These are phyloP conservation scores for Globisporangium sylvaticum DNA, from an alignment of 352 stramenopile genomes.

Conservation along the genomic window DNA sequence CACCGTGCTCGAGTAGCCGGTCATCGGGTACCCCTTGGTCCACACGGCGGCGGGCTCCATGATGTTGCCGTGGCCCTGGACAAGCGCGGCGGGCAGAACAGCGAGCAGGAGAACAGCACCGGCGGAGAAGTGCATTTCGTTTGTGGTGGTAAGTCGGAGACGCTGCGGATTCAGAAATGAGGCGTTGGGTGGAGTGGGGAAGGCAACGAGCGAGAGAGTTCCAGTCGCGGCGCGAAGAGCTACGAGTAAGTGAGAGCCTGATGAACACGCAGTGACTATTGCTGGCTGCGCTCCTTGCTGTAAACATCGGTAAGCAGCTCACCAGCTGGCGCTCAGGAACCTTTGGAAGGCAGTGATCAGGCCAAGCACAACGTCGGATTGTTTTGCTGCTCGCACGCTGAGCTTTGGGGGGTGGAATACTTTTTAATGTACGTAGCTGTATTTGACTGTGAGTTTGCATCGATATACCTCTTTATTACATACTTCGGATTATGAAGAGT, in stretches of 20 bases:
- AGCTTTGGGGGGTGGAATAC: no score
- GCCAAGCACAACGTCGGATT: no score
- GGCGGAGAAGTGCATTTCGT: not conserved
- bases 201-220: not conserved
- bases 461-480: not conserved
- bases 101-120: conserved; percentile 8
- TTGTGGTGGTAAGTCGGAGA: not conserved
- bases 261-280: not conserved
- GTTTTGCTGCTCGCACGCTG: not conserved
- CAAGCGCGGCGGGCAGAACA: not conserved
- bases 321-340: not conserved
- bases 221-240: not conserved
- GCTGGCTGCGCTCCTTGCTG: not conserved
- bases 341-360: not conserved
- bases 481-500: not conserved
- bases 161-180: not conserved
- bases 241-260: not conserved
- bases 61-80: conserved; percentile 32
- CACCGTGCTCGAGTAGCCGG: conserved; percentile 24
- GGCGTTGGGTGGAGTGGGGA: not conserved
- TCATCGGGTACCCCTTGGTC: conserved; percentile 25
- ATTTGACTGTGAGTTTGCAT: not conserved
- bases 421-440: not conserved
- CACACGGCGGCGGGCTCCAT: conserved; percentile 33
- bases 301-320: not conserved